Evolutionary conservation across 768 basidiomycete species (phyloP).

Genomic region (Sarcomyxa edulis): DNA sequence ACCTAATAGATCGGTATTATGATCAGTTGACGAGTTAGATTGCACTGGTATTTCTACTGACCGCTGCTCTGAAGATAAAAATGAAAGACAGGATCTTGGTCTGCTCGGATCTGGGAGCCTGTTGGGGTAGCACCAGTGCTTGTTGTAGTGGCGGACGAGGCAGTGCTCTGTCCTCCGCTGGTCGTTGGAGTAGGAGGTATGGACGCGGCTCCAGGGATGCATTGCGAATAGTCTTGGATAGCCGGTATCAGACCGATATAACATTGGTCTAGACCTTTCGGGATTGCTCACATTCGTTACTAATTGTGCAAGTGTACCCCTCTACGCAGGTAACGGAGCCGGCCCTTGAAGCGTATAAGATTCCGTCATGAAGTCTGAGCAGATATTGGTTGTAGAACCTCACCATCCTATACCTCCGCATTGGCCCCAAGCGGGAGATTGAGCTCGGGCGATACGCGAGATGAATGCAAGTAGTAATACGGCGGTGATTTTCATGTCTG

Average conservation of each 20-base stretch:
- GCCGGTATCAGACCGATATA: background rate
- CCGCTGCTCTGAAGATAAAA: constrained; percentile 50
- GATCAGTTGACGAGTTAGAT: background rate
- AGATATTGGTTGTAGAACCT: constrained; percentile 1
- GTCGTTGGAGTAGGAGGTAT: constrained; percentile 21
- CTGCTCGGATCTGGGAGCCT: constrained; percentile 47
- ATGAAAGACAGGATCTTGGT: constrained; percentile 48
- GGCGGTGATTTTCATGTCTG: too few species aligned
- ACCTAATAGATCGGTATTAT: constrained; percentile 20
- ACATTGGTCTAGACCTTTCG: background rate
- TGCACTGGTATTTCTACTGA: constrained; percentile 14
- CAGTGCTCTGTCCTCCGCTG: constrained; percentile 10
- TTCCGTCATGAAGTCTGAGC: background rate
- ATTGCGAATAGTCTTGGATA: constrained; percentile 46
- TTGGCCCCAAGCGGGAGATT: constrained; percentile 35
- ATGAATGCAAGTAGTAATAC: too few species aligned
- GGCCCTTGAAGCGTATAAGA: constrained; percentile 24
- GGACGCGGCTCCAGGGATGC: constrained; percentile 35
- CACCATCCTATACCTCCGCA: constrained; percentile 39
- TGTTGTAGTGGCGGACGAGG: constrained; percentile 20
- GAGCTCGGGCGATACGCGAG: too few species aligned
- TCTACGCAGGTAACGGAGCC: constrained; percentile 37
- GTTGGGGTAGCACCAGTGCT: constrained; percentile 30
- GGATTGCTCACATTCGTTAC: constrained; percentile 29
- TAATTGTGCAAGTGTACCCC: constrained; percentile 36